These are phyloP conservation scores for Neofusicoccum parvum DNA, from an alignment of 2,329 filamentous ascomycete genomes.

Conservation along the genomic window DNA sequence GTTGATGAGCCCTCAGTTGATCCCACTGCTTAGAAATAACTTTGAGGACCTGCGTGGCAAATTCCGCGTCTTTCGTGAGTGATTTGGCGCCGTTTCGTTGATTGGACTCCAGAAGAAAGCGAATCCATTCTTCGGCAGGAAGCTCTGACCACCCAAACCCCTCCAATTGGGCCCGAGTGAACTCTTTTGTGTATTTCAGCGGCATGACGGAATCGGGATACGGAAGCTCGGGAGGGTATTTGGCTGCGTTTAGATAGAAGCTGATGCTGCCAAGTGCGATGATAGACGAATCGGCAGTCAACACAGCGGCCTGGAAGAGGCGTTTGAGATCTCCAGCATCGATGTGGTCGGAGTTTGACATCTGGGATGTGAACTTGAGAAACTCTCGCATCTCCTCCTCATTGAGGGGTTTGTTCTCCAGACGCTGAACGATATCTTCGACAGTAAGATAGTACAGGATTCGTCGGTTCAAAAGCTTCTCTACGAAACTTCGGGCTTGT, in stretches of 20 bases:
- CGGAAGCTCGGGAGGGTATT: conserved; percentile 53
- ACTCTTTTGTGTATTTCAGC: conserved; percentile 74
- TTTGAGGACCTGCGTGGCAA: conserved; percentile 75
- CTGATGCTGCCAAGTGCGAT: conserved; percentile 79
- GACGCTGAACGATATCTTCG: conserved; percentile 78
- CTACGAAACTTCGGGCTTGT: conserved; percentile 70
- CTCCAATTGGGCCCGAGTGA: conserved; percentile 69
- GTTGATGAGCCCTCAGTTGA: conserved; percentile 66
- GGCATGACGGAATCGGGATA: conserved; percentile 57
- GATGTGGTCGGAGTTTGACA: conserved; percentile 71
- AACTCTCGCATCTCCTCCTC: conserved; percentile 80
- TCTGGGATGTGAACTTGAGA: conserved; percentile 78
- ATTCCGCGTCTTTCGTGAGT: conserved; percentile 71
- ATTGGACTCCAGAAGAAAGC: conserved; percentile 46
- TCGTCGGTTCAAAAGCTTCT: conserved; percentile 79
- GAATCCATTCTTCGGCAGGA: conserved; percentile 82
- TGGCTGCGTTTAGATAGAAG: conserved; percentile 77
- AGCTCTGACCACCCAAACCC: conserved; percentile 85
- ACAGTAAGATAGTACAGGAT: conserved; percentile 87
- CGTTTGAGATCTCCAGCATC: conserved; percentile 67
- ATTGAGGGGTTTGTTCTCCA: conserved; percentile 79
- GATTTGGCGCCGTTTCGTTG: conserved; percentile 48
- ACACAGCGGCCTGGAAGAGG: conserved; percentile 79
- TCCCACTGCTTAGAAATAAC: conserved; percentile 92
- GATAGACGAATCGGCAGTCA: conserved; percentile 55